Base-by-base conservation (phyloP, 164 flowering plant genomes). In the Amborella trichopoda region DNA sequence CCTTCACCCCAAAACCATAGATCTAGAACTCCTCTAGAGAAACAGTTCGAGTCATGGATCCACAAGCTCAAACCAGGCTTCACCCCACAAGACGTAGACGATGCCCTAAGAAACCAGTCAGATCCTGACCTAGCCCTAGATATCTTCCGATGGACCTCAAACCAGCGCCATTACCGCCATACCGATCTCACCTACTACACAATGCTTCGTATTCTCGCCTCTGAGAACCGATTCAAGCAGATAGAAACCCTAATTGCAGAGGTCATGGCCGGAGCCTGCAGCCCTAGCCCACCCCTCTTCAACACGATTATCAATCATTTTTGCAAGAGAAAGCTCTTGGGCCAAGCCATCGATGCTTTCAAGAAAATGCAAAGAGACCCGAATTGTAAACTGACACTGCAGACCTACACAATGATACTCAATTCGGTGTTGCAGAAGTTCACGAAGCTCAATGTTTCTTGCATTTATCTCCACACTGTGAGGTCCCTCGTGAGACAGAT, bases 111-210 rank as follows among this genome's bases (percentile, higher is more conserved):
- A 10, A 57, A 91, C 47, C 91, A 79, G 56, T 52, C 77, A 21
- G 97, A 90, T 58, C 74, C 97, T 18, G 97, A 90, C 52, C 78
- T 86, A 33, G 86, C 97, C 52, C 75, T 79, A 51, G 91, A 83
- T 63, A 73, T 90, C 64, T 90, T 90, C 81, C 74, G 95, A 12
- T 86, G 95, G 97, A 76, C 95, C 1, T 76, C 83, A 11, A 79
- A 61, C 56, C 90, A 71, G 40, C 80, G 83, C 26, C n/a, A 57
- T 34, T 90, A 74, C 94, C 66, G 51, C 50, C 97, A 90, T 72
- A 65, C 59, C 64, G 57, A 59, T 40, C 18, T 39, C 23, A 78
- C 89, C 21, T 90, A 86, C 66, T 68, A 64, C 40, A 55, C 82
- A 36, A 79, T 86, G 55, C 62, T 90, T 50, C 46, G 65, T 34